Conservation (phyloP, 495 filamentous ascomycete species). For the Lasiosphaeriaceae sp. region DNA sequence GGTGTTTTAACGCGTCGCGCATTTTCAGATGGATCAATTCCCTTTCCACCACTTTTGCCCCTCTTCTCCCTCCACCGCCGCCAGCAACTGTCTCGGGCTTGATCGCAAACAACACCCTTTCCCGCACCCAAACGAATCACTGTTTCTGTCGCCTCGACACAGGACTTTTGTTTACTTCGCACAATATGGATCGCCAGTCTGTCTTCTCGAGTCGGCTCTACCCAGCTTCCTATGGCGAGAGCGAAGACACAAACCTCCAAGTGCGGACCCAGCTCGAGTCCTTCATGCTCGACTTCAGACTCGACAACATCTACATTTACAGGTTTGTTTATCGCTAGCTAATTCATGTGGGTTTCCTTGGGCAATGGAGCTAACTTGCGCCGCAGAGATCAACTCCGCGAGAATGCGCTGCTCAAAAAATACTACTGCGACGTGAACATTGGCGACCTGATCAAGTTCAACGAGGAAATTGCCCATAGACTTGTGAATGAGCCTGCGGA, state of each 20-base stretch:
- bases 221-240: slow-evolving; percentile 42
- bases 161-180: neutral
- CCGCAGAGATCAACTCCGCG: slow-evolving; percentile 84
- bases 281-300: slow-evolving; percentile 91
- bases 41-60: slow-evolving; percentile 8
- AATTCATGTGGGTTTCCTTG: too few species aligned
- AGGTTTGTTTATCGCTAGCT: slow-evolving; percentile 42
- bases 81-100: neutral
- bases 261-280: slow-evolving; percentile 63
- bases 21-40: slow-evolving; percentile 5
- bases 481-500: slow-evolving; percentile 88
- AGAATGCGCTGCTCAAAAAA: slow-evolving; percentile 91
- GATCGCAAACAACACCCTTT: neutral
- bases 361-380: slow-evolving; percentile 12
- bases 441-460: slow-evolving; percentile 91
- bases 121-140: neutral
- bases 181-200: slow-evolving; percentile 82
- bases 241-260: slow-evolving; percentile 53
- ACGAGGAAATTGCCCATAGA: slow-evolving; percentile 91
- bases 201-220: slow-evolving; percentile 62
- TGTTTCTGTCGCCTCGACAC: neutral
- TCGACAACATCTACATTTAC: slow-evolving; percentile 96
- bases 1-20: slow-evolving; percentile 20
- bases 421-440: slow-evolving; percentile 98
- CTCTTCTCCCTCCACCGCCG: slow-evolving; percentile 16